phyloP scores from a whole-genome alignment of 2,329 filamentous ascomycete genomes.

The Raffaelea ambrosiae region DNA sequence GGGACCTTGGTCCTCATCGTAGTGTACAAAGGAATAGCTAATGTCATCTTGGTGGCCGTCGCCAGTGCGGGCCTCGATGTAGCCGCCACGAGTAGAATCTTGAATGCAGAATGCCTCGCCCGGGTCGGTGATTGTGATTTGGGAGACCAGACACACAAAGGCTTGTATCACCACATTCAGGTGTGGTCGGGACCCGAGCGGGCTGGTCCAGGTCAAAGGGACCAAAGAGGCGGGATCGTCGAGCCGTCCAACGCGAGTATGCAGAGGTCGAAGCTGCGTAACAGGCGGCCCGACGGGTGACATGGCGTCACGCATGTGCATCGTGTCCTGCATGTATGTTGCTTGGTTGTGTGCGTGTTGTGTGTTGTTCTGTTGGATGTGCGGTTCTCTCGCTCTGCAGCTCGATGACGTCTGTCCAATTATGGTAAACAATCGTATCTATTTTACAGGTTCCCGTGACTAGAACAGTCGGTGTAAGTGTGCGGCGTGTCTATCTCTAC shows the following conservation, averaged over 20 bases:
- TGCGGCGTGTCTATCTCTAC: background rate
- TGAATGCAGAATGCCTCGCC: constrained; percentile 3
- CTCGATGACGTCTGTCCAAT: background rate
- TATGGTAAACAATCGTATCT: background rate
- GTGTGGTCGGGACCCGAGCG: background rate
- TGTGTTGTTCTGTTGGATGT: background rate
- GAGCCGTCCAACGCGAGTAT: background rate
- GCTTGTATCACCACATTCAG: background rate
- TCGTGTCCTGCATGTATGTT: background rate
- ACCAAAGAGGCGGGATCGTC: background rate
- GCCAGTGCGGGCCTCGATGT: background rate
- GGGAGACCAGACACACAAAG: background rate
- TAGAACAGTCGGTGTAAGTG: background rate
- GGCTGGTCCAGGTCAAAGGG: background rate
- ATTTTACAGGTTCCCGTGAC: background rate
- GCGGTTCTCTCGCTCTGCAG: too few species aligned
- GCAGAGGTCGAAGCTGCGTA: constrained; percentile 4
- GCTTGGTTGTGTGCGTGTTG: background rate
- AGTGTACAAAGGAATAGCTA: background rate
- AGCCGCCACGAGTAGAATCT: background rate
- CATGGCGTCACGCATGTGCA: background rate
- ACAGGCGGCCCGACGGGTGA: background rate
- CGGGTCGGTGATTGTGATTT: background rate
- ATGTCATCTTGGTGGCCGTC: background rate
- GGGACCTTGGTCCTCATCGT: background rate